Evolutionary conservation across 169 alveolate genomes (phyloP).

Genomic region (Babesia divergens): DNA sequence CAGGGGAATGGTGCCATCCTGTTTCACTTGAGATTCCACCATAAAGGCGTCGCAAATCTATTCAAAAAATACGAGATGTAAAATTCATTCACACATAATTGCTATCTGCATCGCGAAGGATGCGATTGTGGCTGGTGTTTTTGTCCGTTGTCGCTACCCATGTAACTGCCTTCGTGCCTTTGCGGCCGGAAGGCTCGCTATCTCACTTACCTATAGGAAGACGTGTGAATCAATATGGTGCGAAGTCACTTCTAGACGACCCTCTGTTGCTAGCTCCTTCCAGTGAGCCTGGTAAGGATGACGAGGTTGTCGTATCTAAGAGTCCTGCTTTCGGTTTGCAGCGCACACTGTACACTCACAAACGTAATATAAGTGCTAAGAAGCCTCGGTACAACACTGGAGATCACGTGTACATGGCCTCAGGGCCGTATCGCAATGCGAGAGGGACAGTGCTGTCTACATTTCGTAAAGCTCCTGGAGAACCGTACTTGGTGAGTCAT

Average conservation of each 20-base stretch:
- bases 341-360: conserved; percentile 7
- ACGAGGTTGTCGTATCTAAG: conserved; percentile 33
- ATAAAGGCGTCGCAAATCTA: no score
- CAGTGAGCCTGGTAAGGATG: conserved; percentile 42
- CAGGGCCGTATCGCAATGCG: conserved; percentile 43
- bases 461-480: conserved; percentile 30
- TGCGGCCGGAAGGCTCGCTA: no score
- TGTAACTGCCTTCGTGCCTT: no score
- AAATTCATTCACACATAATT: neutral
- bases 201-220: no score
- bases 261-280: conserved; percentile 54
- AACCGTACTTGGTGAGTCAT: conserved; percentile 34
- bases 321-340: conserved; percentile 42
- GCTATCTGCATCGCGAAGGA: neutral
- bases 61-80: neutral
- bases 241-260: conserved; percentile 29
- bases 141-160: no score
- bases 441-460: conserved; percentile 49
- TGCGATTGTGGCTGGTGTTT: no score
- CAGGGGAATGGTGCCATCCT: neutral
- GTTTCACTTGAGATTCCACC: neutral
- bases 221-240: no score
- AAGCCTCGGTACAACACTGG: conserved; percentile 44
- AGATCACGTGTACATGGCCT: conserved; percentile 26
- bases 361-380: neutral